phyloP scores from a whole-genome alignment of 768 basidiomycete genomes.

The Leccinum subtestaceum region DNA sequence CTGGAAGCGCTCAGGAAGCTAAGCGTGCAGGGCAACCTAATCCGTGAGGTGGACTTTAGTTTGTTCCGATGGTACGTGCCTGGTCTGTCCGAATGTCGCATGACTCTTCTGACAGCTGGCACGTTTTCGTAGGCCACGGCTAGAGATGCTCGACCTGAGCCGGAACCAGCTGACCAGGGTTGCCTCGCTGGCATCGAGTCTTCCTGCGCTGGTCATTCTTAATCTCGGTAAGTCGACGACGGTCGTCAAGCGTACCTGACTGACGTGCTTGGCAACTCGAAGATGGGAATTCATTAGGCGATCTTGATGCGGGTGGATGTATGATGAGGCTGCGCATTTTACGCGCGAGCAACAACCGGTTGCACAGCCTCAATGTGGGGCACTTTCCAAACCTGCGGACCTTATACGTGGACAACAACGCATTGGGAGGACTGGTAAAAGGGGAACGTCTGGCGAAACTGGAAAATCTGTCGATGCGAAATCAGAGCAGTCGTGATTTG shows the following conservation, averaged over 20 bases:
- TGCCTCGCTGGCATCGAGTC: slow-evolving; percentile 51
- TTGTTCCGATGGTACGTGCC: slow-evolving; percentile 60
- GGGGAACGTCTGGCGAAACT: slow-evolving; percentile 63
- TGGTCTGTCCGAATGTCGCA: slow-evolving; percentile 7
- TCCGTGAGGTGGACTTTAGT: slow-evolving; percentile 59
- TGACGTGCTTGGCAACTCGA: slow-evolving; percentile 20
- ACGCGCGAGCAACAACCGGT: slow-evolving; percentile 77
- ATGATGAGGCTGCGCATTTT: slow-evolving; percentile 80
- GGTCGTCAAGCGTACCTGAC: slow-evolving; percentile 12
- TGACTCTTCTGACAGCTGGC: slow-evolving; percentile 11
- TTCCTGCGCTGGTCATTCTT: slow-evolving; percentile 65
- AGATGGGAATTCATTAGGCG: slow-evolving; percentile 73
- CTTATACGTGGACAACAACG: slow-evolving; percentile 90
- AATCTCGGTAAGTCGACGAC: slow-evolving; percentile 71
- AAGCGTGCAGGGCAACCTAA: slow-evolving; percentile 72
- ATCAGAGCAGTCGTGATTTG: slow-evolving; percentile 77
- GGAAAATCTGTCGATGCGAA: slow-evolving; percentile 89
- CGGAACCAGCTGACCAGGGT: slow-evolving; percentile 65
- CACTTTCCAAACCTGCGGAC: slow-evolving; percentile 74
- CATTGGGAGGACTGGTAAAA: slow-evolving; percentile 48
- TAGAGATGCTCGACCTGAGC: slow-evolving; percentile 84
- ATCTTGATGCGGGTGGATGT: slow-evolving; percentile 49
- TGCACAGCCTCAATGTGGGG: slow-evolving; percentile 62
- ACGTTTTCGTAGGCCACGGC: slow-evolving; percentile 40
- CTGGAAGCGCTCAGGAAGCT: slow-evolving; percentile 84